Evolutionary conservation across 2,329 filamentous ascomycete species (phyloP), one percentile per base, ranked within the genome.

Genomic region (Amauroascus niger): DNA sequence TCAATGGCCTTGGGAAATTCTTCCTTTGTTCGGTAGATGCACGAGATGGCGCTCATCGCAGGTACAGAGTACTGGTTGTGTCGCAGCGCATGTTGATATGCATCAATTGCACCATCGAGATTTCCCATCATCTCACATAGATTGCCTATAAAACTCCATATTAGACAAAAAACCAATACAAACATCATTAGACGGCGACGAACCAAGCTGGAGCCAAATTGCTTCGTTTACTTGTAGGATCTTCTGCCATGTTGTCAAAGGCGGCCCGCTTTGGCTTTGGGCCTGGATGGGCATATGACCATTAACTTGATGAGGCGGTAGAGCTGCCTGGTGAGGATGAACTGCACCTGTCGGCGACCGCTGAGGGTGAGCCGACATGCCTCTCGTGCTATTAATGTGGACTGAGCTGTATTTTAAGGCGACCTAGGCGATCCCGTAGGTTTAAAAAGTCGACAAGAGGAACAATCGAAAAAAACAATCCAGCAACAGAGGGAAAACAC

Each of bases 1-100:
- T 97, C 91, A 50, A 96, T 86, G 0, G 93, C 93, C 66, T 93
- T 93, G 43, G 87, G 84, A 63, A 95, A 98, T 43, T 95, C 87
- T 68, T 97, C 93, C 65, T 90, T 88, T 35, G 87, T 90, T 61
- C 94, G 84, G 57, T 96, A 77, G 57, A 97, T 93, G 68, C 87
- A 82, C 55, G 90, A 93, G 60, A 97, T 95, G 57, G 89, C 87
- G 62, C 89, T 94, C 87, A 97, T 91, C 28, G 93, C 93, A 0
- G 83, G 81, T 48, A 93, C 85, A 16, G 91, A 97, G 74, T 87
- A 88, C 45, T 83, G 81, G 66, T 97, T 97, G 68, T 90, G 87
- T 61, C 82, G 80, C 57, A 97, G 78, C 40, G 90, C 93, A 67
- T 87, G 85, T 70, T 97, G 89, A 69, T 96, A 98, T 43, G 90